Percentiles rank a stretch among this genome's conserved stretches.
phyloP scores from a whole-genome alignment of 306 rosid species.

The Gillenia trifoliata region DNA sequence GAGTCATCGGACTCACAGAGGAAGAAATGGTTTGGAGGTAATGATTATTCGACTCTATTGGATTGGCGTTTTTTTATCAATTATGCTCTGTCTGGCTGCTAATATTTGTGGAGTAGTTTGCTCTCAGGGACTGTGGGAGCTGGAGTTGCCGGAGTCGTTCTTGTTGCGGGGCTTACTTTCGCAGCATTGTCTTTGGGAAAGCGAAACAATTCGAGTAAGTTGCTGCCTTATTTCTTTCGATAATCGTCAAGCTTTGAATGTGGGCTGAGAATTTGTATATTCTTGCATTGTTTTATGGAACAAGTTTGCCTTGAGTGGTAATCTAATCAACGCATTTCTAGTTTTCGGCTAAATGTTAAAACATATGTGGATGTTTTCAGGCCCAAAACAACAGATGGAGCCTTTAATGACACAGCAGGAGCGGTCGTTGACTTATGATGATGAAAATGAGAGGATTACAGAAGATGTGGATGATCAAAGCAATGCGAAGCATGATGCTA shows the following conservation, averaged over 20 bases:
- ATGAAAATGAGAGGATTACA: constrained; percentile 13
- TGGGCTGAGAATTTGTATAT: not conserved
- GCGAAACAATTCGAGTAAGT: constrained; percentile 55
- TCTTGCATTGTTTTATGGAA: constrained; percentile 7
- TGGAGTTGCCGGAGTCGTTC: constrained; percentile 78
- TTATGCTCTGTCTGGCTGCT: not conserved
- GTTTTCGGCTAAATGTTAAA: constrained; percentile 10
- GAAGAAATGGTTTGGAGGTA: constrained; percentile 60
- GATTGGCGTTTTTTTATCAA: not conserved
- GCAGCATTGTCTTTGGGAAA: constrained; percentile 63
- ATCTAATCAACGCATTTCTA: not conserved
- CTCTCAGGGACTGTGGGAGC: constrained; percentile 82
- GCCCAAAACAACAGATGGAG: constrained; percentile 52
- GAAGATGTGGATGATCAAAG: constrained; percentile 2
- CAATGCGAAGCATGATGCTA: constrained; percentile 28
- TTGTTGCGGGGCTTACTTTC: constrained; percentile 62
- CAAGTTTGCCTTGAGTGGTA: not conserved
- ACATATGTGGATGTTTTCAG: constrained; percentile 35
- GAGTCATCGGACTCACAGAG: constrained; percentile 28
- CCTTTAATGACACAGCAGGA: constrained; percentile 73
- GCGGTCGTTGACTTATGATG: constrained; percentile 49
- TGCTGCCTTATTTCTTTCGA: constrained; percentile 1
- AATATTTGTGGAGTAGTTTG: constrained; percentile 61
- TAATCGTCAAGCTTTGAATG: not conserved
- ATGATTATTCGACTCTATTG: constrained; percentile 13